Evolutionary conservation across 2,329 filamentous ascomycete genomes (phyloP).

Genomic region (Coniochaeta sp.): DNA sequence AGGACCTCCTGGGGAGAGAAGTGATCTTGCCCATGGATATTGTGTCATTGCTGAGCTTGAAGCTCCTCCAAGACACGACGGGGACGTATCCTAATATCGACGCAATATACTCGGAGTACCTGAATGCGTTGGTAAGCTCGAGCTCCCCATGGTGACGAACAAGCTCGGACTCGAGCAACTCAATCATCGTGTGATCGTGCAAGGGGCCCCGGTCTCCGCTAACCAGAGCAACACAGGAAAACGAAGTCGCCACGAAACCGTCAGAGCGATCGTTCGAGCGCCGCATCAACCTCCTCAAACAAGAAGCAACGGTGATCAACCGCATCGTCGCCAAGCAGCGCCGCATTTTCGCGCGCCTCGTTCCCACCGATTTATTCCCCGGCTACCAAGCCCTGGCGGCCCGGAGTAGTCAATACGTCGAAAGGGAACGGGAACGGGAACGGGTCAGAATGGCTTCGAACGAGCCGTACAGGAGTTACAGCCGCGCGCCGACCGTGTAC

Average conservation of each 20-base stretch:
- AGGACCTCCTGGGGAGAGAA: slow-evolving; percentile 25
- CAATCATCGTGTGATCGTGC: too few species aligned
- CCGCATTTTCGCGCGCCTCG: slow-evolving; percentile 20
- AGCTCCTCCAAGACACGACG: slow-evolving; percentile 30
- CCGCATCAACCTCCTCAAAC: slow-evolving; percentile 29
- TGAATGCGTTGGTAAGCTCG: slow-evolving; percentile 28
- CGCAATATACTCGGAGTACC: slow-evolving; percentile 33
- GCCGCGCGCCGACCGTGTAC: background rate
- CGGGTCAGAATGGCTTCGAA: background rate
- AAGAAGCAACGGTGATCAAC: slow-evolving; percentile 31
- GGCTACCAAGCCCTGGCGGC: background rate
- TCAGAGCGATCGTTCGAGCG: slow-evolving; percentile 33
- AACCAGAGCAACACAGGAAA: slow-evolving; percentile 20
- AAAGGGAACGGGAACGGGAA: background rate
- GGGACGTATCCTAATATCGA: slow-evolving; percentile 29
- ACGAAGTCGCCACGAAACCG: slow-evolving; percentile 29
- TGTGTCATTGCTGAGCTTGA: slow-evolving; percentile 29
- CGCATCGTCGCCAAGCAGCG: slow-evolving; percentile 25
- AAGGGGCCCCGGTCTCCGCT: background rate
- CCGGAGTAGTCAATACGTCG: background rate
- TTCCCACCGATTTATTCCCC: background rate
- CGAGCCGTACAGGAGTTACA: background rate
- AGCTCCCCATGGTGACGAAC: too few species aligned
- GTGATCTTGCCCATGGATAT: slow-evolving; percentile 35
- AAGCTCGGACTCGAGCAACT: too few species aligned